Evolutionary conservation across 2,329 filamentous ascomycete genomes (phyloP).

Genomic region (Aspergillus puulaauensis): DNA sequence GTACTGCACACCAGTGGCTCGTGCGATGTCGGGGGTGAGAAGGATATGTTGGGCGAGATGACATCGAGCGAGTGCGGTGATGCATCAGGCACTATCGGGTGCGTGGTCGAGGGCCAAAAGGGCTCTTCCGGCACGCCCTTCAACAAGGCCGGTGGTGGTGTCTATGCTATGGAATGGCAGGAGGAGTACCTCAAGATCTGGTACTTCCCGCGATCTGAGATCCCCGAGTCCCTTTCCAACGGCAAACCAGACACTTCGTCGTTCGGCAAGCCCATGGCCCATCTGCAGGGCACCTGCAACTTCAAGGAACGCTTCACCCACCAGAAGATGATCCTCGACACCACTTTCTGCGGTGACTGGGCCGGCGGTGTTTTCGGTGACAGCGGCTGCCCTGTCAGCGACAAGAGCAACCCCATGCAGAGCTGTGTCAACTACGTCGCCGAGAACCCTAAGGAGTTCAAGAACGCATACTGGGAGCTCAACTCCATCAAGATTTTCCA

Average conservation of each 20-base stretch:
- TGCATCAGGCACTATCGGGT: slow-evolving; percentile 36
- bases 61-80: slow-evolving; percentile 52
- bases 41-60: slow-evolving; percentile 51
- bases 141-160: slow-evolving; percentile 51
- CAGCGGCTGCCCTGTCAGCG: slow-evolving; percentile 57
- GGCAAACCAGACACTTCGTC: slow-evolving; percentile 44
- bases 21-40: slow-evolving; percentile 42
- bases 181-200: slow-evolving; percentile 50
- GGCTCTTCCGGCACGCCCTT: slow-evolving; percentile 54
- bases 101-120: slow-evolving; percentile 40
- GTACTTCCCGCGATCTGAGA: slow-evolving; percentile 48
- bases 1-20: slow-evolving; percentile 50
- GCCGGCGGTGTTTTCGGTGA: slow-evolving; percentile 50
- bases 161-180: slow-evolving; percentile 53
- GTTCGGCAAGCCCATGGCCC: slow-evolving; percentile 49
- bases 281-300: slow-evolving; percentile 44
- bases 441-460: slow-evolving; percentile 67
- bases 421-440: slow-evolving; percentile 71
- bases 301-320: slow-evolving; percentile 41
- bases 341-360: slow-evolving; percentile 58
- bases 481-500: slow-evolving; percentile 68
- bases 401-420: slow-evolving; percentile 60
- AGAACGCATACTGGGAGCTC: slow-evolving; percentile 75
- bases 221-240: slow-evolving; percentile 47
- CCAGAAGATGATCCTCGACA: slow-evolving; percentile 50